Evolutionary conservation across 352 stramenopile genomes (phyloP), one percentile per base, ranked within the genome.

Genomic region (Phytophthora sojae): DNA sequence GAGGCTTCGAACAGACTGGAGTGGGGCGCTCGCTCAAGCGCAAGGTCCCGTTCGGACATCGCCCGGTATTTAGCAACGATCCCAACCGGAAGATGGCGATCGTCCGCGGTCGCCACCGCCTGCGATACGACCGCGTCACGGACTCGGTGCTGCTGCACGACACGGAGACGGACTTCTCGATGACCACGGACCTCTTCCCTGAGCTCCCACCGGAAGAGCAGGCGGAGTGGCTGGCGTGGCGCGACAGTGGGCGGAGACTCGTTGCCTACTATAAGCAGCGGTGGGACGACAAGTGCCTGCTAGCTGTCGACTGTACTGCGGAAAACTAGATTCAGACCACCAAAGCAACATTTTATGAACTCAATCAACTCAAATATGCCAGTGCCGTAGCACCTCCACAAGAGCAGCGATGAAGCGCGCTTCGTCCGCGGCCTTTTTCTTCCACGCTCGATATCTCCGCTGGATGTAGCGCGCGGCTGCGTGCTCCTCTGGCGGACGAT

Each of bases 11-110:
- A 0, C 83, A 91, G 53, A 82, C 74, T 5, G 80, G 83, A 5
- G 64, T 91, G 23, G 83, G 83, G 0, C 83, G 81, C 3, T 91
- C 83, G 6, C 71, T 91, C 15, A 89, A 89, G 64, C 77, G 80
- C 30, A 63, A 57, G 26, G 39, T 53, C 17, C 44, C 55, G 1
- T 67, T 70, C 4, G 67, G 57, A 9, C 39, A 76, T 25, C 64
- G 76, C 4, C 56, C 78, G 1, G 70, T 89, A 19, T 84, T 82
- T 62, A 85, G 69, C 68, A 83, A 86, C 66, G 88, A 89, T 44
- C 81, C 81, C 4, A 73, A 75, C n/a, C 51, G 75, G 9, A 88
- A 88, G 57, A 73, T 86, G 50, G 67, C 77, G 11, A 75, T 76
- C 1, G 73, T 90, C 2, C 73, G 81, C 14, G 80, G 74, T 25